These are phyloP conservation scores for Verticillium klebahnii DNA, from an alignment of 2,329 filamentous ascomycete genomes.

Conservation along the genomic window DNA sequence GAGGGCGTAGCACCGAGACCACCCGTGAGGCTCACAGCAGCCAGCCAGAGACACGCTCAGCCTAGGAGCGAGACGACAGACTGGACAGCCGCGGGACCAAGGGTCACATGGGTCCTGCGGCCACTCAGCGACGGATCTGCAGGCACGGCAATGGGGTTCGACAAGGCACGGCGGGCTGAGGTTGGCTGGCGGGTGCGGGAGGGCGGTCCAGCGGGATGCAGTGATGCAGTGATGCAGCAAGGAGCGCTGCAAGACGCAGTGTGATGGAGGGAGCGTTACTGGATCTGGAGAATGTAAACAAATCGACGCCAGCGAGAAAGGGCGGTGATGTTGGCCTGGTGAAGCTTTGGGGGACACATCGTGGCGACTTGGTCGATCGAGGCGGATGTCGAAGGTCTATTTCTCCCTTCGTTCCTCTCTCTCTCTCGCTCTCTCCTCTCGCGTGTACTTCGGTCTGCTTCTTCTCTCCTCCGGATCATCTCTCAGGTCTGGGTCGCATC, in stretches of 20 bases:
- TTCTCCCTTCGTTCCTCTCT: neutral
- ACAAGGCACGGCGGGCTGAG: neutral
- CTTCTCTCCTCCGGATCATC: neutral
- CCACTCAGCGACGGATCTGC: neutral
- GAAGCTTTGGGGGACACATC: neutral
- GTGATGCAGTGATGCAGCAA: neutral
- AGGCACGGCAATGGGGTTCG: neutral
- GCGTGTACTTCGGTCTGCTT: neutral
- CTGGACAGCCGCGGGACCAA: neutral
- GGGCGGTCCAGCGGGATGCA: neutral
- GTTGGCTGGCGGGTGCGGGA: neutral
- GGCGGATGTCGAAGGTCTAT: neutral
- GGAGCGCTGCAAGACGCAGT: neutral
- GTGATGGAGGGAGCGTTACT: slow-evolving; percentile 1
- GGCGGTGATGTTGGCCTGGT: neutral
- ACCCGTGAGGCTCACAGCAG: too few species aligned
- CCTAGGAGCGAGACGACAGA: neutral
- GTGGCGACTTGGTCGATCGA: neutral
- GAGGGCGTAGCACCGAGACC: too few species aligned
- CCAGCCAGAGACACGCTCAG: neutral
- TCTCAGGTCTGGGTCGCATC: neutral
- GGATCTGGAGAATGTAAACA: slow-evolving; percentile 2
- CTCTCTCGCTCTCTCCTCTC: neutral
- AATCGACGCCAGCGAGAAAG: neutral
- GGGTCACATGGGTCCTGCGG: neutral